A percentile compares a stretch with the other conserved stretches of the same genome.
Evolutionary conservation across 1,284 basidiomycete species (phyloP).

Genomic region (Ceratorhiza oryzae-sativae): DNA sequence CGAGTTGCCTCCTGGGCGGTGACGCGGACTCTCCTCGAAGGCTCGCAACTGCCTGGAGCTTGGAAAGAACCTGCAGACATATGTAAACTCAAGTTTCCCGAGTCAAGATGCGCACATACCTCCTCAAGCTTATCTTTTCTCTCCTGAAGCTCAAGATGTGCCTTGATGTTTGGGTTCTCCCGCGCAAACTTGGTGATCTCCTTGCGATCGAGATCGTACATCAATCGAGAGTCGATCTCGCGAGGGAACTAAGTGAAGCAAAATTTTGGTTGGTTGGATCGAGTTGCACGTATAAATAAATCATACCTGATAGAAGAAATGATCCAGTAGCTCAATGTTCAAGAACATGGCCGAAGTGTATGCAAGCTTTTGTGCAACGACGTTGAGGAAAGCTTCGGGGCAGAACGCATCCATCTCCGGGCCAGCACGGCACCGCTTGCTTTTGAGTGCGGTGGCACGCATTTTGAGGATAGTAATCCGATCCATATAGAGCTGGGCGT

Average conservation of each 20-base stretch:
- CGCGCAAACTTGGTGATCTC: constrained; percentile 91
- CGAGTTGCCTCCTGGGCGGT: constrained; percentile 69
- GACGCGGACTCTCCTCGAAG: constrained; percentile 79
- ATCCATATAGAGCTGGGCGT: constrained; percentile 87
- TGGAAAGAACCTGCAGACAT: constrained; percentile 78
- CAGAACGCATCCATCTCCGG: constrained; percentile 89
- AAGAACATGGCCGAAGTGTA: constrained; percentile 98
- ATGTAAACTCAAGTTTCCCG: constrained; percentile 19
- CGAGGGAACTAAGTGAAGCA: constrained; percentile 78
- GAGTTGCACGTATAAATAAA: not conserved
- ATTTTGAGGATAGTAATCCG: constrained; percentile 84
- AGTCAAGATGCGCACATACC: constrained; percentile 55
- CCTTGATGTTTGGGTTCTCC: constrained; percentile 87
- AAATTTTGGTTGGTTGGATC: not conserved
- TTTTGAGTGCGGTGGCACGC: constrained; percentile 82
- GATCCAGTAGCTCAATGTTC: constrained; percentile 95
- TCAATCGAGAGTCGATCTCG: constrained; percentile 93
- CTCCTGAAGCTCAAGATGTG: constrained; percentile 95
- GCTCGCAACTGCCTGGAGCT: constrained; percentile 83
- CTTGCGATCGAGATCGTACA: constrained; percentile 87
- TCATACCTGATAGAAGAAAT: constrained; percentile 95
- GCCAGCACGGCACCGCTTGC: constrained; percentile 85
- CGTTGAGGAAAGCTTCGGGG: constrained; percentile 95
- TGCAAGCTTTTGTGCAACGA: constrained; percentile 96
- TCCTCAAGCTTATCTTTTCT: constrained; percentile 98